These are phyloP conservation scores for Croton laevigatus DNA, from an alignment of 441 rosid species.

Conservation along the genomic window DNA sequence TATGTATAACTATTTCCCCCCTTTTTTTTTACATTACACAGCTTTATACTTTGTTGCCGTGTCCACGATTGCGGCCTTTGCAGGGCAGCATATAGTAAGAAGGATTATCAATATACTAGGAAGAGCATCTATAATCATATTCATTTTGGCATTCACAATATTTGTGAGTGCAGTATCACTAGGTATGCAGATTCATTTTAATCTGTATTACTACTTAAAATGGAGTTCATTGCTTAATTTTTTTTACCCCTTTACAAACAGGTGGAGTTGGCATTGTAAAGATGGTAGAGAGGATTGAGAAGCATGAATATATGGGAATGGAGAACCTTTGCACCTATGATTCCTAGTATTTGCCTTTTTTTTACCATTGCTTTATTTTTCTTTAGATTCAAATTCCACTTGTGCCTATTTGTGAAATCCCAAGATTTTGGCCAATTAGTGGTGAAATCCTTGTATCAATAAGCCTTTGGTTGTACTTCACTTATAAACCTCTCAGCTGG, in stretches of 20 bases:
- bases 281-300: slow-evolving; percentile 39
- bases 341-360: slow-evolving; percentile 7
- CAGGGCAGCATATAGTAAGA: slow-evolving; percentile 49
- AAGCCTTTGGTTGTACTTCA: neutral
- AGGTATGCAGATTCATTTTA: slow-evolving; percentile 28
- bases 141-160: slow-evolving; percentile 54
- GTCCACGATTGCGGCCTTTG: slow-evolving; percentile 47
- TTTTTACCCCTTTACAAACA: slow-evolving; percentile 16
- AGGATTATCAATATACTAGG: slow-evolving; percentile 42
- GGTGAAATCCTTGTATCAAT: neutral
- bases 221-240: neutral
- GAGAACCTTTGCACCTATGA: slow-evolving; percentile 38
- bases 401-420: neutral
- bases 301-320: slow-evolving; percentile 50
- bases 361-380: neutral
- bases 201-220: neutral
- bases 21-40: slow-evolving; percentile 7
- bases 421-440: neutral
- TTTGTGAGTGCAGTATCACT: slow-evolving; percentile 56
- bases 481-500: neutral
- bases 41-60: slow-evolving; percentile 48
- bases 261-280: slow-evolving; percentile 50
- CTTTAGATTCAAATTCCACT: neutral
- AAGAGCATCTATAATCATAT: slow-evolving; percentile 59
- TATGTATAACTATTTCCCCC: neutral